These are phyloP conservation scores for Trypanosoma lewisi DNA, from an alignment of 208 protist genomes.

Conservation along the genomic window DNA sequence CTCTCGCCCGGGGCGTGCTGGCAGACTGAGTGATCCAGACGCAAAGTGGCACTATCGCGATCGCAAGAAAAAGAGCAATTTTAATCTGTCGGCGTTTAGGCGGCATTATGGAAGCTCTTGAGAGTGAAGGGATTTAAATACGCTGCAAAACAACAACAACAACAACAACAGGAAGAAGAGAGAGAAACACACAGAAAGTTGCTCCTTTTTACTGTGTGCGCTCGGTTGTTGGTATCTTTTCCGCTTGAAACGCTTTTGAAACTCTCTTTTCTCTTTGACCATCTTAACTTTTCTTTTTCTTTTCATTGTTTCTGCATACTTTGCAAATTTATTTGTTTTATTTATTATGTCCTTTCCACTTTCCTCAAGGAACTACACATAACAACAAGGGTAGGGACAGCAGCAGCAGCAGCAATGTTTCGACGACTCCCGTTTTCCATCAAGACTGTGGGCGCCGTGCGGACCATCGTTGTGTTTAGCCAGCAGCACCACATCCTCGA, in stretches of 20 bases:
- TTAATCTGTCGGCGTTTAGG: slow-evolving; percentile 41
- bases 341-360: slow-evolving; percentile 19
- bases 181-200: neutral
- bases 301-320: too few relatives aligned
- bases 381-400: neutral
- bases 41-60: slow-evolving; percentile 42
- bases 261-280: neutral
- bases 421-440: slow-evolving; percentile 35
- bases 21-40: slow-evolving; percentile 33
- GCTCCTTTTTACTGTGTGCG: too few relatives aligned
- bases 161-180: neutral
- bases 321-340: slow-evolving; percentile 1
- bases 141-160: slow-evolving; percentile 2
- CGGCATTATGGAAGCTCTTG: slow-evolving; percentile 41
- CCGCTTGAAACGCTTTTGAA: neutral
- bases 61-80: slow-evolving; percentile 1
- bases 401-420: slow-evolving; percentile 31
- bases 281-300: neutral
- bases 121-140: slow-evolving; percentile 20
- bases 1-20: slow-evolving; percentile 49
- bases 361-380: slow-evolving; percentile 15
- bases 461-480: slow-evolving; percentile 79
- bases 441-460: slow-evolving; percentile 14
- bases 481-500: slow-evolving; percentile 85
- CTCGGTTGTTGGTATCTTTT: too few relatives aligned